A percentile compares a stretch with the other conserved stretches of the same genome.
phyloP scores from a whole-genome alignment of 805 yeast genomes.

The Danielia oregonensis region DNA sequence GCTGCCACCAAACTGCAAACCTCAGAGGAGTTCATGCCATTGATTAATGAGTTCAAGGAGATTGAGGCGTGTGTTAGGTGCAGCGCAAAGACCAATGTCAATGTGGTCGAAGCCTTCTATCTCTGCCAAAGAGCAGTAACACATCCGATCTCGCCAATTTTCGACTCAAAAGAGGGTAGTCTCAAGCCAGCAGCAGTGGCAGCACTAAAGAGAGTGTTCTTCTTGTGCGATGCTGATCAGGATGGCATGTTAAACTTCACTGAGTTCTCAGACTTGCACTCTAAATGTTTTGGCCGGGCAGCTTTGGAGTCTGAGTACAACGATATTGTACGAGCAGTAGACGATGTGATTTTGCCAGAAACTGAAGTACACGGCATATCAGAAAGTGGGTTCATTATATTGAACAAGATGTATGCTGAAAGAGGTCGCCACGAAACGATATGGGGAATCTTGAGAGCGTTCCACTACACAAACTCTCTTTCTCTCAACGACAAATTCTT shows the following conservation, averaged over 20 bases:
- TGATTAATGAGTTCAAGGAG: slow-evolving; percentile 87
- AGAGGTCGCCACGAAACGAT: slow-evolving; percentile 94
- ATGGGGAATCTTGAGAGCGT: slow-evolving; percentile 90
- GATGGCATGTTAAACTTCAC: slow-evolving; percentile 73
- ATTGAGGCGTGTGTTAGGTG: slow-evolving; percentile 88
- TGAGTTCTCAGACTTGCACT: slow-evolving; percentile 69
- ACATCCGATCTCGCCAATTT: slow-evolving; percentile 89
- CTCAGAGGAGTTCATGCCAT: slow-evolving; percentile 80
- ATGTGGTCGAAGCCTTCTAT: slow-evolving; percentile 89
- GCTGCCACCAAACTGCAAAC: slow-evolving; percentile 23
- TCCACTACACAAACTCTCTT: slow-evolving; percentile 87
- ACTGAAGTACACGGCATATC: slow-evolving; percentile 51
- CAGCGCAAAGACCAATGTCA: slow-evolving; percentile 78
- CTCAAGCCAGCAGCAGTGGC: slow-evolving; percentile 72
- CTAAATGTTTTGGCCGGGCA: slow-evolving; percentile 60
- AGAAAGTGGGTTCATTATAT: slow-evolving; percentile 66
- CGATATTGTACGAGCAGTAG: slow-evolving; percentile 32
- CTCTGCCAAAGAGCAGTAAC: slow-evolving; percentile 90
- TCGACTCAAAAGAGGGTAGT: slow-evolving; percentile 83
- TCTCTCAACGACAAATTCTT: slow-evolving; percentile 77
- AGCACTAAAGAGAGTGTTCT: slow-evolving; percentile 79
- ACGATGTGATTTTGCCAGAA: slow-evolving; percentile 28
- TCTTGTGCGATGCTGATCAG: slow-evolving; percentile 84
- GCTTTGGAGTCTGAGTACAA: slow-evolving; percentile 33
- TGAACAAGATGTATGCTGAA: slow-evolving; percentile 82